Conservation (phyloP, 768 basidiomycete species). For the Pleurotus djamor region DNA sequence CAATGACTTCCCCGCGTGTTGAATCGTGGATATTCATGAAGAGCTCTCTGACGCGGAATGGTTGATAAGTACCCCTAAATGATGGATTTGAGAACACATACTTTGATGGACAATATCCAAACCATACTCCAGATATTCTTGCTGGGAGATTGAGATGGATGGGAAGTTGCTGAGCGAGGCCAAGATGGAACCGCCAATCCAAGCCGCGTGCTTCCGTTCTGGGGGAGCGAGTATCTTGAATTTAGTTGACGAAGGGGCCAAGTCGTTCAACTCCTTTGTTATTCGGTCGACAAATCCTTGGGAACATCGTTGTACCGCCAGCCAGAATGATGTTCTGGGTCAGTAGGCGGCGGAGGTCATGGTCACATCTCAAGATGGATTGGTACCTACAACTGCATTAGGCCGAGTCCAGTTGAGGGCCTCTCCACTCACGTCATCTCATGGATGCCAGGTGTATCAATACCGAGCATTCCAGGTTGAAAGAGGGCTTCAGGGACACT, state of each 20-base stretch:
- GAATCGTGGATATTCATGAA: too few relatives aligned
- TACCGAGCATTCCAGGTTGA: conserved; percentile 89
- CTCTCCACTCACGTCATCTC: conserved; percentile 66
- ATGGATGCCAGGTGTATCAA: conserved; percentile 88
- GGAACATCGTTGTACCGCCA: conserved; percentile 56
- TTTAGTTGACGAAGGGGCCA: conserved; percentile 89
- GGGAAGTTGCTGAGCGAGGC: conserved; percentile 95
- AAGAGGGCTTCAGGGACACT: conserved; percentile 93
- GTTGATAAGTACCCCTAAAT: too few relatives aligned
- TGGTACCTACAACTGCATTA: conserved; percentile 38
- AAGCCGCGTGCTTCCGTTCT: conserved; percentile 93
- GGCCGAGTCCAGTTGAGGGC: neutral
- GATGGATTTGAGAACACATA: conserved; percentile 2
- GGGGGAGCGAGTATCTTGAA: conserved; percentile 93
- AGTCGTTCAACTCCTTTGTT: conserved; percentile 80
- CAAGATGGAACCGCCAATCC: conserved; percentile 85
- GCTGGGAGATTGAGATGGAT: conserved; percentile 75
- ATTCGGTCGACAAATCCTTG: conserved; percentile 53
- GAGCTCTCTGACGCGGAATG: too few relatives aligned
- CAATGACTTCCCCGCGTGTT: too few relatives aligned
- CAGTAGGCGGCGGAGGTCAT: conserved; percentile 51
- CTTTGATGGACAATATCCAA: conserved; percentile 45
- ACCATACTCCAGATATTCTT: conserved; percentile 67
- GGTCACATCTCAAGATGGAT: conserved; percentile 52
- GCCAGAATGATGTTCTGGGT: conserved; percentile 59